Evolutionary conservation across 2,329 filamentous ascomycete species (phyloP).

Genomic region (Xylaria sp.): DNA sequence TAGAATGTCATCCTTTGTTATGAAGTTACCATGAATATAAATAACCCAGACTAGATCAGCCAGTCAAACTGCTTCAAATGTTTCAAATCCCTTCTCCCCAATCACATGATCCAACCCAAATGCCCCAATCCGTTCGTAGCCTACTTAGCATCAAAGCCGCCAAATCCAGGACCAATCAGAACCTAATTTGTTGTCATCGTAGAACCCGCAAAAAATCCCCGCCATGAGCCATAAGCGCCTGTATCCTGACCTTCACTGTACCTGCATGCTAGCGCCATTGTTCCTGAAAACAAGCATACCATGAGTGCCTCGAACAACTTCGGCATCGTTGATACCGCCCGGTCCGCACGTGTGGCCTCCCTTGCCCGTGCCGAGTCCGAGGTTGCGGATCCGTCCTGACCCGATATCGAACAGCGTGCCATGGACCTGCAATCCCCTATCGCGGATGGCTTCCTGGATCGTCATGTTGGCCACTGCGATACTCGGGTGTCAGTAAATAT

Average conservation of each 20-base stretch:
- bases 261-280: conserved; percentile 45
- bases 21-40: too few relatives aligned
- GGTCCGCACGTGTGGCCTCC: conserved; percentile 16
- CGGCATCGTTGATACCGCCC: conserved; percentile 36
- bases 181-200: not conserved
- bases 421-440: conserved; percentile 78
- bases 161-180: not conserved
- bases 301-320: conserved; percentile 60
- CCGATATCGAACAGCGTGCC: conserved; percentile 77
- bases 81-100: not conserved
- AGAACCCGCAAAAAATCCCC: not conserved
- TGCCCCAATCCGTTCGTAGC: not conserved
- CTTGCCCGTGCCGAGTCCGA: conserved; percentile 56
- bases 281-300: conserved; percentile 62
- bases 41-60: too few relatives aligned
- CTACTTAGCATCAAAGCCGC: conserved; percentile 4
- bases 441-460: conserved; percentile 74
- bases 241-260: conserved; percentile 31
- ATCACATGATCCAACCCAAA: conserved; percentile 1
- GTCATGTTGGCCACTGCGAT: conserved; percentile 68
- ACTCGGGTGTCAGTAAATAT: not conserved
- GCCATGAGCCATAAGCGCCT: conserved; percentile 1
- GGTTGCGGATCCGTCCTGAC: conserved; percentile 59
- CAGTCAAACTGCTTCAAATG: not conserved
- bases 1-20: not conserved